Base-by-base conservation (phyloP, 805 yeast genomes). In the Candida sonorensis region DNA sequence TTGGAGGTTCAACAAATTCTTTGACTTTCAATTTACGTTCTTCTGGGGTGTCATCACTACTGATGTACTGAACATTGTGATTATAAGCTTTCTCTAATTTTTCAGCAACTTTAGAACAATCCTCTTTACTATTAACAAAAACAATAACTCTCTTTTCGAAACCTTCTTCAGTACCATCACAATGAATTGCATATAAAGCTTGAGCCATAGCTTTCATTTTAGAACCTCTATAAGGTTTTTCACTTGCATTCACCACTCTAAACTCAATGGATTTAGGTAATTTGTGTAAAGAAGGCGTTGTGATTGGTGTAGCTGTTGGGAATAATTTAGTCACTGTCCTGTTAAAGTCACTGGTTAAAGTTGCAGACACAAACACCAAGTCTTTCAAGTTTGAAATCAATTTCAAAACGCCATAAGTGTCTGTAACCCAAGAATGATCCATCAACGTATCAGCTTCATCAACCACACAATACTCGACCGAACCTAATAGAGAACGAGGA, bases 391-490 rank as follows among this genome's bases (percentile, higher is more conserved):
- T 69, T 4, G 59, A 47, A 60, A 77, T 66, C 30, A 56, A 43
- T 15, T 57, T 63, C 10, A 86, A 59, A 2, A 74, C 70, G 2
- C 62, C 55, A 40, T 74, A 68, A 3, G 95, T 83, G 30, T 75
- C 77, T 17, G 68, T 67, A 9, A 77, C 55, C 69, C 87, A 88
- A 0, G 92, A 79, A 32, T 75, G 72, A 51, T 88, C 95, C 76
- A 88, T 69, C 35, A 90, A 61, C 0, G 95, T 82, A 57, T 90
- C 98, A 0, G 98, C 97, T 56, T 90, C 98, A 53, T 90, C 98
- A 10, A 83, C 72, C 2, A 84, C 90, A 27, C 81, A 65, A 48
- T 69, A 80, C 17, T 67, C 65, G 5, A 80, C 75, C 10, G 61
- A 53, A 28, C 55, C 55, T 38, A 73, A 61, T 16, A 60, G 47